A percentile compares a stretch with the other conserved stretches of the same genome.
phyloP scores from a whole-genome alignment of 2,329 filamentous ascomycete genomes.

The Ophiostoma ips region DNA sequence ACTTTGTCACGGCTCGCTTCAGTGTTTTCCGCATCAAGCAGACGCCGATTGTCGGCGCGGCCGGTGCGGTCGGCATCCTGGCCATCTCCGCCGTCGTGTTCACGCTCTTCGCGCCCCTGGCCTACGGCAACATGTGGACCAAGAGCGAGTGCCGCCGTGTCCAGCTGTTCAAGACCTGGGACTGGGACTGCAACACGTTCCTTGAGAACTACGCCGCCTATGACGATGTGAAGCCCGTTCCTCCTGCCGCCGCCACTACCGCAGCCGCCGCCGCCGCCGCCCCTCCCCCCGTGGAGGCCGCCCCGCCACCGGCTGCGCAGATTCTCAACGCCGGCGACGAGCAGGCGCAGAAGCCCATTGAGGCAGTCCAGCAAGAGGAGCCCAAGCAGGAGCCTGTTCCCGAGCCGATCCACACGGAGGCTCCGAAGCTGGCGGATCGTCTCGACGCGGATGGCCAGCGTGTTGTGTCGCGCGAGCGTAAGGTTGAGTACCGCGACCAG shows the following conservation, averaged over 20 bases:
- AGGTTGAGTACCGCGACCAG: slow-evolving; percentile 88
- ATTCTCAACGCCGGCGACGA: slow-evolving; percentile 7
- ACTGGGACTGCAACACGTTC: slow-evolving; percentile 97
- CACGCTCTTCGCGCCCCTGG: slow-evolving; percentile 70
- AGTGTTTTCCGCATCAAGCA: slow-evolving; percentile 52
- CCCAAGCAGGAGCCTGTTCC: slow-evolving; percentile 16
- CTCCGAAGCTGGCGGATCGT: slow-evolving; percentile 24
- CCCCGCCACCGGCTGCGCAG: slow-evolving; percentile 11
- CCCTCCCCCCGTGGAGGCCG: not conserved
- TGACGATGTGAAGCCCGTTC: slow-evolving; percentile 18
- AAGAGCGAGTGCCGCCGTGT: slow-evolving; percentile 71
- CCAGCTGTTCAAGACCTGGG: slow-evolving; percentile 82
- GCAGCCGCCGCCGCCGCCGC: not conserved
- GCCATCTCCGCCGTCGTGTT: slow-evolving; percentile 63
- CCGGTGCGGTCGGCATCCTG: slow-evolving; percentile 61
- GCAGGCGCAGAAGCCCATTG: slow-evolving; percentile 16
- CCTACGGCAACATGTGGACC: slow-evolving; percentile 92
- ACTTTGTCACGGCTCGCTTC: slow-evolving; percentile 68
- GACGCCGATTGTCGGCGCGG: slow-evolving; percentile 59
- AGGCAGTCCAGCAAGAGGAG: slow-evolving; percentile 13
- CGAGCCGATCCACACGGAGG: slow-evolving; percentile 32
- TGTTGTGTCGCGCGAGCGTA: slow-evolving; percentile 53
- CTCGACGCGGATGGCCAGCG: slow-evolving; percentile 23
- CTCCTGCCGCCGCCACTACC: slow-evolving; percentile 8
- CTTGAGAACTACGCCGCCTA: slow-evolving; percentile 50